phyloP scores from a whole-genome alignment of 208 protist genomes.

The Acanthamoeba pearcei region DNA sequence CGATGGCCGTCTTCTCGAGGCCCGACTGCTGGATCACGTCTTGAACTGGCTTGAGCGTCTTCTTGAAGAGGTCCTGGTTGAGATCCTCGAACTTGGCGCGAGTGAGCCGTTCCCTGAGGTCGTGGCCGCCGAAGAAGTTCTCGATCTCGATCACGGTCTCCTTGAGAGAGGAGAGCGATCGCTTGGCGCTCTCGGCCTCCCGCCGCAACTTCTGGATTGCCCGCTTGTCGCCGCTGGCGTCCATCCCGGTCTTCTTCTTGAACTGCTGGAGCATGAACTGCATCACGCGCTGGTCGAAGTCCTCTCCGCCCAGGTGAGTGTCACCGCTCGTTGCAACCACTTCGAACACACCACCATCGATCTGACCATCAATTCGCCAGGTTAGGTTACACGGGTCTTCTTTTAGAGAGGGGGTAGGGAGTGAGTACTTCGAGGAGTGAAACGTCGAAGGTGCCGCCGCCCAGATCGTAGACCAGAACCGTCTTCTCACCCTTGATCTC shows the following conservation, averaged over 20 bases:
- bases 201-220: constrained; percentile 91
- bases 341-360: constrained; percentile 98
- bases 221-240: constrained; percentile 85
- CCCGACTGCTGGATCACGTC: constrained; percentile 95
- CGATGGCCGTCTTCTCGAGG: constrained; percentile 89
- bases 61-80: constrained; percentile 97
- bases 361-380: constrained; percentile 68
- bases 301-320: constrained; percentile 98
- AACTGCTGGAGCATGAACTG: constrained; percentile 95
- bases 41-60: constrained; percentile 95
- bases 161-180: constrained; percentile 91
- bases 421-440: constrained; percentile 97
- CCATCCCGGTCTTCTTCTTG: constrained; percentile 94
- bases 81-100: constrained; percentile 96
- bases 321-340: constrained; percentile 96
- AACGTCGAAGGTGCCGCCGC: constrained; percentile 99
- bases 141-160: constrained; percentile 95
- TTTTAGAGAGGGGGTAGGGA: constrained; percentile 92
- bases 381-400: no score
- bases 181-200: constrained; percentile 96
- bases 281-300: constrained; percentile 97
- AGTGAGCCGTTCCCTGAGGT: constrained; percentile 89
- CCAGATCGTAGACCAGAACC: constrained; percentile 94
- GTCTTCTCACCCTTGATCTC: constrained; percentile 84
- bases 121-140: constrained; percentile 93